phyloP scores from a whole-genome alignment of 2,329 filamentous ascomycete species.

The Fusarium citri region DNA sequence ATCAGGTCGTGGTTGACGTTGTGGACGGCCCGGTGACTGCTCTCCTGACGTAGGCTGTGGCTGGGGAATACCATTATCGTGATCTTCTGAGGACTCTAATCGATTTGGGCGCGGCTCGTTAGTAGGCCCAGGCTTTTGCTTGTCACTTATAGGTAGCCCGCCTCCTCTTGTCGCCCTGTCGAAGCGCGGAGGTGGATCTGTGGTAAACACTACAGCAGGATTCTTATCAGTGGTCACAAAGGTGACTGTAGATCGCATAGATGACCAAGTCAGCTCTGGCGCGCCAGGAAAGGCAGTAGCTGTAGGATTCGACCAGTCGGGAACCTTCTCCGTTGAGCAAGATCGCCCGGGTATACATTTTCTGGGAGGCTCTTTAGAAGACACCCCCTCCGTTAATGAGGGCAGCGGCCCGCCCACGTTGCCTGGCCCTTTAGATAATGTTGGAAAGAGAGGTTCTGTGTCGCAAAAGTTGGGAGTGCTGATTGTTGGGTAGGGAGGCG shows the following conservation, averaged over 20 bases:
- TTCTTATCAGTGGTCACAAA: conserved; percentile 67
- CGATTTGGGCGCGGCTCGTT: not conserved
- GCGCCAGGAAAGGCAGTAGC: conserved; percentile 1
- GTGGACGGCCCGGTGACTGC: conserved; percentile 8
- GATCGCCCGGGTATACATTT: conserved; percentile 10
- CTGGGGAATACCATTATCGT: not conserved
- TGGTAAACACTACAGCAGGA: conserved; percentile 60
- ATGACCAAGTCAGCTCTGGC: conserved; percentile 25
- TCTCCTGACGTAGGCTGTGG: conserved; percentile 5
- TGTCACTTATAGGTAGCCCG: conserved; percentile 19
- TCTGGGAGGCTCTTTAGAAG: conserved; percentile 22
- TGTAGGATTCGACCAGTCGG: conserved; percentile 13
- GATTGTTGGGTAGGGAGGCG: conserved; percentile 58
- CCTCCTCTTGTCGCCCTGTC: conserved; percentile 39
- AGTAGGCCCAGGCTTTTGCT: conserved; percentile 38
- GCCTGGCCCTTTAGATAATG: not conserved
- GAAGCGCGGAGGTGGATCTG: conserved; percentile 55
- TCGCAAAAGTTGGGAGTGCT: conserved; percentile 55
- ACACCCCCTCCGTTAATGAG: not conserved
- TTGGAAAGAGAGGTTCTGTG: conserved; percentile 5
- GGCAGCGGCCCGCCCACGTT: not conserved
- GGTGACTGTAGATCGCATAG: conserved; percentile 51
- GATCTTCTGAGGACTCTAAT: not conserved
- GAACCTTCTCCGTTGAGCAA: conserved; percentile 9
- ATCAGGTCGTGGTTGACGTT: not conserved